phyloP scores from a whole-genome alignment of 2,329 filamentous ascomycete genomes.

The Trichoderma breve region DNA sequence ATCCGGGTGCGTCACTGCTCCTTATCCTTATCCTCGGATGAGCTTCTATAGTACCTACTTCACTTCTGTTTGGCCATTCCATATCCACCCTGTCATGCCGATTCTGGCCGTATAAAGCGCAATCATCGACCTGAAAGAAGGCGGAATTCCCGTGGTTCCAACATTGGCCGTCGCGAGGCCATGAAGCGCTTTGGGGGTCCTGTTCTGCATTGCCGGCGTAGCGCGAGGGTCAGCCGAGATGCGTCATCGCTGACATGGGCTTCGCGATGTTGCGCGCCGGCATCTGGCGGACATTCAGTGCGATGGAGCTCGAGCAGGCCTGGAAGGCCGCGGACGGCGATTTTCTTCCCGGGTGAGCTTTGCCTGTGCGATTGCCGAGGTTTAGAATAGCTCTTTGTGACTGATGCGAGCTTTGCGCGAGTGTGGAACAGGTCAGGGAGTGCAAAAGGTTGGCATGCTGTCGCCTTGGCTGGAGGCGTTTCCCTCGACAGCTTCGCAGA shows the following conservation, averaged over 20 bases:
- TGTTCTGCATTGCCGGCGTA: conserved; percentile 31
- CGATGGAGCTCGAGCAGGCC: conserved; percentile 34
- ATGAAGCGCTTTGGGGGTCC: conserved; percentile 35
- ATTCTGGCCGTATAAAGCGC: conserved; percentile 19
- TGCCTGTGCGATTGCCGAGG: conserved; percentile 8
- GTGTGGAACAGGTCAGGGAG: conserved; percentile 69
- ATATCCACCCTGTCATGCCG: not conserved
- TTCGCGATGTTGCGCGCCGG: conserved; percentile 16
- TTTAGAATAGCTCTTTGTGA: not conserved
- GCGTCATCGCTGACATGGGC: conserved; percentile 11
- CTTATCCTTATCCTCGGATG: not conserved
- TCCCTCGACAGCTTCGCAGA: conserved; percentile 69
- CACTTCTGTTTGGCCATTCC: not conserved
- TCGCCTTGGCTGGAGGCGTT: conserved; percentile 84
- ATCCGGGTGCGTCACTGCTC: conserved; percentile 15
- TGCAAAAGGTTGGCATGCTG: conserved; percentile 86
- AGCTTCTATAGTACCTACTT: not conserved
- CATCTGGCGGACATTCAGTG: conserved; percentile 23
- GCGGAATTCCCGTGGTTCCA: not conserved
- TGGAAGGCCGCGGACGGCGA: conserved; percentile 50
- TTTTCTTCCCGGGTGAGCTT: conserved; percentile 57
- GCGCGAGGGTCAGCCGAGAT: conserved; percentile 21
- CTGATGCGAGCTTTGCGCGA: conserved; percentile 9
- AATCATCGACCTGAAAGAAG: not conserved
- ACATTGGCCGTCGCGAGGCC: conserved; percentile 29